phyloP scores from a whole-genome alignment of 148 eudicot genomes.

The Chenopodium album region DNA sequence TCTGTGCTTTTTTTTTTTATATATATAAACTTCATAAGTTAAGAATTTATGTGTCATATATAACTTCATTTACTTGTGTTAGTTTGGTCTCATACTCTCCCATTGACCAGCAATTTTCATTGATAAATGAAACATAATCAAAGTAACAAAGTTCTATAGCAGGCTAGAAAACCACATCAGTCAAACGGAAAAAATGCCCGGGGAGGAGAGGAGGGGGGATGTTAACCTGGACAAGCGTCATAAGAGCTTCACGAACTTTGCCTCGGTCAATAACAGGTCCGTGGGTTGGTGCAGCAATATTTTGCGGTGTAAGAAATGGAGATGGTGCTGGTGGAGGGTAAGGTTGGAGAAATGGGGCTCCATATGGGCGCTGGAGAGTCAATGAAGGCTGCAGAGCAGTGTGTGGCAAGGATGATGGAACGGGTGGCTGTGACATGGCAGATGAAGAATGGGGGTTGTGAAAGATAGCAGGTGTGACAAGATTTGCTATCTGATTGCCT shows the following conservation, averaged over 20 bases:
- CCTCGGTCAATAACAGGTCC: slow-evolving; percentile 50
- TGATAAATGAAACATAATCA: not conserved
- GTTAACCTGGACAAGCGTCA: slow-evolving; percentile 57
- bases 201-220: not conserved
- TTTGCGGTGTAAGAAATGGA: slow-evolving; percentile 56
- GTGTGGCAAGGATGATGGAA: slow-evolving; percentile 40
- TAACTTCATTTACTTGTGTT: not conserved
- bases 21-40: too few species aligned
- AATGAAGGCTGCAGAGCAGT: slow-evolving; percentile 51
- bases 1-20: too few species aligned
- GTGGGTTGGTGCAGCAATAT: slow-evolving; percentile 27
- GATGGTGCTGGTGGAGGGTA: slow-evolving; percentile 80
- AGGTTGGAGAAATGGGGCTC: slow-evolving; percentile 77
- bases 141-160: not conserved
- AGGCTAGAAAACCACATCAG: not conserved
- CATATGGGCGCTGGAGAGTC: slow-evolving; percentile 52
- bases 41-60: too few species aligned
- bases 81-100: not conserved
- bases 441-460: slow-evolving; percentile 53
- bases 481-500: slow-evolving; percentile 44
- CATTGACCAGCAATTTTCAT: not conserved
- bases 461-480: slow-evolving; percentile 66
- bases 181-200: not conserved
- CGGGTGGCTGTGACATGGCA: slow-evolving; percentile 38
- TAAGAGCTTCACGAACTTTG: slow-evolving; percentile 58